Evolutionary conservation across 2,329 filamentous ascomycete genomes (phyloP), one percentile per base, ranked within the genome.

Genomic region (Akanthomyces dipterigenus): DNA sequence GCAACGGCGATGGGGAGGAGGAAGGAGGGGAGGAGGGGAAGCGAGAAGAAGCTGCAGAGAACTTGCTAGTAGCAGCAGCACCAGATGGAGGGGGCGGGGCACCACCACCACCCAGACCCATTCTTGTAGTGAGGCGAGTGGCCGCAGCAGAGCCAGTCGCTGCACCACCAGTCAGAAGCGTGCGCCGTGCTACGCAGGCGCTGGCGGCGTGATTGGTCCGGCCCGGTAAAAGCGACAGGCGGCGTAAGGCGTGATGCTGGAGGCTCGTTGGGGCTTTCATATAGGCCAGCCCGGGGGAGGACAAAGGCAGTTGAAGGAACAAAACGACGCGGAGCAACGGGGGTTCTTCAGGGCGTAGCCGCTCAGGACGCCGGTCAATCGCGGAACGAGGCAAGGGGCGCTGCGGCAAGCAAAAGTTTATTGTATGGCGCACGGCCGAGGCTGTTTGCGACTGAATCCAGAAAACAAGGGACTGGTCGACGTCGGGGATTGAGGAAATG

Each of bases 1-100:
- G 77, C 66, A 76, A 75, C 70, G 81, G 76, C 76, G 81, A 81
- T 71, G 73, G 78, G 71, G 70, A 68, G 55, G 68, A 60, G 55
- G 59, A 57, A 58, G 62, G 58, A 34, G 65, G 65, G 65, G 63
- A 63, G 63, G 63, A 68, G 66, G 67, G 63, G 60, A 64, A 62
- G 58, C 60, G 55, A 65, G 59, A 65, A 63, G 65, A 51, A 69
- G 65, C 62, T 61, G 63, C 63, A 63, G 62, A 59, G 57, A 51
- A 63, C 63, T 61, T 49, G 43, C 43, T 45, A n/a, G 42, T 50
- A 55, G 6, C 24, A 50, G 28, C 42, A 48, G 18, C 45, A 50
- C 7, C 45, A 55, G 70, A 70, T 71, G 70, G 73, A 75, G 73
- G 73, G 72, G 73, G 73, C 71, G 73, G 73, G 73, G 73, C 71